Base-by-base conservation (phyloP, 1,284 basidiomycete genomes). In the Sphaerobolus stellatus region DNA sequence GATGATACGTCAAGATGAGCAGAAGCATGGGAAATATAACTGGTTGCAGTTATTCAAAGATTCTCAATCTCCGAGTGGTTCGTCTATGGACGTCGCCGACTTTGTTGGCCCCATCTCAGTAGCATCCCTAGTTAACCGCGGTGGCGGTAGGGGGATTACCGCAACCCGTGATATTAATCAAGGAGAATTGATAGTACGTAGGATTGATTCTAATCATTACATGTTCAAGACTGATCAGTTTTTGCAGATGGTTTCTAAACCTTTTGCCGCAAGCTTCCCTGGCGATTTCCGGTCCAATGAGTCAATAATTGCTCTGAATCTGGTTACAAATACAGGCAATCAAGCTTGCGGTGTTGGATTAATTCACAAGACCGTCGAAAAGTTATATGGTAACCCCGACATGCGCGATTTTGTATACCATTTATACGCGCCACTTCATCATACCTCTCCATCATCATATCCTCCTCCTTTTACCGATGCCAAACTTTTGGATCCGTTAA, bases 101-200 rank as follows among this genome's bases (percentile, higher is more conserved):
- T 64, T 54, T 50, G 43, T 59, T 30, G 56, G 58, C 7, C 24
- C 46, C 9, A 43, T 64, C 11, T 28, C 59, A 33, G 59, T 63
- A 6, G 44, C 38, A 3, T 38, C 48, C n/a, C 53, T 58, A 27
- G 13, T 34, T 9, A n/a, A 20, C 24, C 50, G 54, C 31, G 60
- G 60, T 18, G 59, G 60, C 14, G 63, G 62, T 2, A 38, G 61
- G 48, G 62, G 61, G 8, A 33, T 65, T 18, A 43, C 62, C 14
- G 59, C 61, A 11, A 58, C 56, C 25, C 33, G 40, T 16, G 30
- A 52, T 5, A 58, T 65, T 11, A 20, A 41, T 30, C 38, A 48
- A 16, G 63, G 63, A 11, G 57, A 62, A 50, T 48, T 64, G 1
- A 30, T 65, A 27, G 62, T 62, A 46, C 41, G 59, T 61, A 11